Conservation (phyloP, 164 flowering plant genomes). For the Euptelea pleiosperma region DNA sequence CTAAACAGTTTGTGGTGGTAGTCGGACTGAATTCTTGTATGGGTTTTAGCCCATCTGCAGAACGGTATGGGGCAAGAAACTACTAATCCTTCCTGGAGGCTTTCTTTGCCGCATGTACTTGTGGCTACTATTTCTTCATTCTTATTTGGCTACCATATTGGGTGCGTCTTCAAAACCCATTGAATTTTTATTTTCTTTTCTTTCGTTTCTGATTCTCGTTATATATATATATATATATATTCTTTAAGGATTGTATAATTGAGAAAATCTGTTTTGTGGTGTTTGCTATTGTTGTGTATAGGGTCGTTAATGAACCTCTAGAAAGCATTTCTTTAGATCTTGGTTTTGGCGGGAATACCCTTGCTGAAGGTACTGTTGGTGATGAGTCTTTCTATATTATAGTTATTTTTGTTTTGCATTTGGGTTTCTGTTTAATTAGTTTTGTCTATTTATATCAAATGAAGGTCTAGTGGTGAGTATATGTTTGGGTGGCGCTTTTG, state of each 20-base stretch:
- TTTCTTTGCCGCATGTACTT: conserved; percentile 63
- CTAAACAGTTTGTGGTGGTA: no score
- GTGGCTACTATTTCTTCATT: conserved; percentile 70
- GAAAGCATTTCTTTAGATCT: conserved; percentile 81
- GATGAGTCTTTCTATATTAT: neutral
- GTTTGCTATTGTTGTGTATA: conserved; percentile 25
- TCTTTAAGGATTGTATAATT: neutral
- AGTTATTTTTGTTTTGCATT: neutral
- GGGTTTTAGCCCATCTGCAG: conserved; percentile 44
- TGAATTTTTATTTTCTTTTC: neutral
- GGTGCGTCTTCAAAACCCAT: conserved; percentile 38
- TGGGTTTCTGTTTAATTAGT: neutral
- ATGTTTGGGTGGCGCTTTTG: conserved; percentile 85
- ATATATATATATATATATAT: neutral
- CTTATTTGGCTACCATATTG: conserved; percentile 89
- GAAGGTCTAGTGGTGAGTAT: conserved; percentile 94
- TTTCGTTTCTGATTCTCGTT: neutral
- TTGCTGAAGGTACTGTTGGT: conserved; percentile 68
- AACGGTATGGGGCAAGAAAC: conserved; percentile 32
- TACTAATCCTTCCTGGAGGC: conserved; percentile 67
- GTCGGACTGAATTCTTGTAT: conserved; percentile 14
- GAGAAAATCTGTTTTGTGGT: neutral
- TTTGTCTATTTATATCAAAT: conserved; percentile 12
- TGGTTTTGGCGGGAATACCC: conserved; percentile 78
- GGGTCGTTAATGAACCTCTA: conserved; percentile 93